Evolutionary conservation across 176 grass and related monocot genomes (phyloP), one percentile per base, ranked within the genome.

Genomic region (Panicum miliaceum): DNA sequence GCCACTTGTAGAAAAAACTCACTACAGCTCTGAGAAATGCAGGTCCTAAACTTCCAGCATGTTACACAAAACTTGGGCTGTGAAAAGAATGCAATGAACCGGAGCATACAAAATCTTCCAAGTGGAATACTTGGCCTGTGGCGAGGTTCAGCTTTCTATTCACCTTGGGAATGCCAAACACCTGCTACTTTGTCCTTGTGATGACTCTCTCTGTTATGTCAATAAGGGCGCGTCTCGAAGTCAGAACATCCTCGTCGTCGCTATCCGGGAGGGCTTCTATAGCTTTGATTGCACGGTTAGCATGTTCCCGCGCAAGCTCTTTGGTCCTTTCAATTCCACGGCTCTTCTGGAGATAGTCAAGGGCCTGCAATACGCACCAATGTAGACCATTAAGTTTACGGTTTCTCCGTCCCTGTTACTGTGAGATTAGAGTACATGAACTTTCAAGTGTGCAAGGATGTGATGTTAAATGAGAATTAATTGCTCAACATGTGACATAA

Each of bases 251-350:
- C 91, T 95, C 90, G 0, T 92, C 93, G 9, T 95, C 90, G 8
- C 93, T 95, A 11, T 92, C 90, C 12, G 93, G 93, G 37, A 95
- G 86, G 63, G 90, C 61, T 80, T 92, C 93, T 64, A 95, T 92
- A 60, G 93, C 93, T 84, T 92, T 88, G 74, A 92, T 78, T 10
- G 90, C 93, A 81, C 65, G 88, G 43, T 86, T 57, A 15, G 81
- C 88, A 0, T 95, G 93, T 75, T 87, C 85, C 77, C 77, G 82
- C 45, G 93, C 93, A n/a, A 92, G 86, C 57, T 92, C 88, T 73
- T 77, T 87, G 20, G 93, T 90, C 78, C 80, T 90, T 87, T 95
- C 90, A 64, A 95, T 92, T 12, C 93, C 93, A 74, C 85, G 86
- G 76, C 93, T 95, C 82, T 90, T 95, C 83, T 54, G 62, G 12